These are phyloP conservation scores for Anethum foeniculum DNA, from an alignment of 140 eudicot species.

Conservation along the genomic window DNA sequence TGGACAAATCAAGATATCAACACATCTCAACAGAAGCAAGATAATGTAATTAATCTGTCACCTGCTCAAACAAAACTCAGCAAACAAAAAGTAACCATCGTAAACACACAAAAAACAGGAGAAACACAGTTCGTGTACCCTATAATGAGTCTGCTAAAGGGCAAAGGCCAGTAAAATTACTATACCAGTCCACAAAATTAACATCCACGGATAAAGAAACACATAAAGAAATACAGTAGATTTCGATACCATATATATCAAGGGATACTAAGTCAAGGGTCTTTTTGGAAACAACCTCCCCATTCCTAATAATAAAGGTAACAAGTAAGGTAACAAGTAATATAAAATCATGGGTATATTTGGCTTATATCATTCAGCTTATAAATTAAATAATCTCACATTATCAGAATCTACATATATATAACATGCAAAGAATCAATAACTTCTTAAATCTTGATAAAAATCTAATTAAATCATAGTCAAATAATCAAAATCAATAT, in stretches of 20 bases:
- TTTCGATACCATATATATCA: not conserved
- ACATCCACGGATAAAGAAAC: not conserved
- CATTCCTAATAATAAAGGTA: not conserved
- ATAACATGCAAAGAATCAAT: not conserved
- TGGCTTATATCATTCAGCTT: not conserved
- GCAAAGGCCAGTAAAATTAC: not conserved
- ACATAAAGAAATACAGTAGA: not conserved
- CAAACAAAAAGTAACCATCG: not conserved
- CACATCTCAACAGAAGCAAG: not conserved
- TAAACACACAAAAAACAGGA: not conserved
- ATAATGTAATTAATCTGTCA: not conserved
- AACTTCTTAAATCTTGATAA: not conserved
- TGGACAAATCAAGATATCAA: no score
- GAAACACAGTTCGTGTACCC: not conserved
- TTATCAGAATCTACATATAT: not conserved
- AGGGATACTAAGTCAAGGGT: not conserved
- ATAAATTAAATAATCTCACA: no score
- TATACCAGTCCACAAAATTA: no score
- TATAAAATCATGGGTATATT: not conserved
- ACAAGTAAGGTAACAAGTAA: not conserved
- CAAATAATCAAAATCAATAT: not conserved
- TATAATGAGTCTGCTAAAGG: not conserved
- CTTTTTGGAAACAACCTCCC: not conserved
- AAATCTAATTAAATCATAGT: no score
- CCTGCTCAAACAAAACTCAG: not conserved